Percentiles rank a stretch among this genome's conserved stretches.
phyloP scores from a whole-genome alignment of 148 eudicot genomes.

The Talinum fruticosum region DNA sequence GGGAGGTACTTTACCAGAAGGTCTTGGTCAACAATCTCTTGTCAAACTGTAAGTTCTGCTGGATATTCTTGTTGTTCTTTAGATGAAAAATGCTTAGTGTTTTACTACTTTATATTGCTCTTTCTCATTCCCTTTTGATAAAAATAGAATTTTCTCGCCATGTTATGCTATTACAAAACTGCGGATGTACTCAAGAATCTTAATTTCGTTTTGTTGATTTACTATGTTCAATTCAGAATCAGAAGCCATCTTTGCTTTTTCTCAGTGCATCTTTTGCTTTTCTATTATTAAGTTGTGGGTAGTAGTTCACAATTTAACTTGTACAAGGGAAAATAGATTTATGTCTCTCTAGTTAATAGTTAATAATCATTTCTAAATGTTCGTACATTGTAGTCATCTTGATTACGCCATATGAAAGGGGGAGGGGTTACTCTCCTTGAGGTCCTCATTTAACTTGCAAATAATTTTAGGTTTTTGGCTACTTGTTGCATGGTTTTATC shows the following conservation, averaged over 20 bases:
- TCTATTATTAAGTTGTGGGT: not conserved
- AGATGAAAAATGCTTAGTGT: not conserved
- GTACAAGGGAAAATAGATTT: not conserved
- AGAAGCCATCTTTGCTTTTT: too few species aligned
- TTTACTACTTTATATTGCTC: not conserved
- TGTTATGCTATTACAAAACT: not conserved
- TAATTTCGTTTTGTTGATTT: not conserved
- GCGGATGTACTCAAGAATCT: too few species aligned
- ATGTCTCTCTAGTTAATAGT: too few species aligned
- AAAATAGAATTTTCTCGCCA: not conserved
- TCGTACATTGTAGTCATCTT: too few species aligned
- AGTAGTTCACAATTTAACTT: not conserved
- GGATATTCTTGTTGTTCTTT: not conserved
- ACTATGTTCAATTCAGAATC: not conserved
- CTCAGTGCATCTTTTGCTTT: not conserved
- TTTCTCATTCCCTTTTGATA: not conserved
- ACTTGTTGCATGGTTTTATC: too few species aligned
- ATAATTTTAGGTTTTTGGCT: too few species aligned
- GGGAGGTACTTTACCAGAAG: conserved; percentile 66
- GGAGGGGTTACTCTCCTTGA: too few species aligned
- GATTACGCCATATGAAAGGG: too few species aligned
- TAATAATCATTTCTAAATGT: too few species aligned
- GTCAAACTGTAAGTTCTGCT: conserved; percentile 61
- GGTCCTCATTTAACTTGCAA: too few species aligned
- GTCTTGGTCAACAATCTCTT: conserved; percentile 80